A percentile compares a stretch with the other conserved stretches of the same genome.
These are phyloP conservation scores for Trichoderma sp. DNA, from an alignment of 2,329 filamentous ascomycete genomes.

Conservation along the genomic window DNA sequence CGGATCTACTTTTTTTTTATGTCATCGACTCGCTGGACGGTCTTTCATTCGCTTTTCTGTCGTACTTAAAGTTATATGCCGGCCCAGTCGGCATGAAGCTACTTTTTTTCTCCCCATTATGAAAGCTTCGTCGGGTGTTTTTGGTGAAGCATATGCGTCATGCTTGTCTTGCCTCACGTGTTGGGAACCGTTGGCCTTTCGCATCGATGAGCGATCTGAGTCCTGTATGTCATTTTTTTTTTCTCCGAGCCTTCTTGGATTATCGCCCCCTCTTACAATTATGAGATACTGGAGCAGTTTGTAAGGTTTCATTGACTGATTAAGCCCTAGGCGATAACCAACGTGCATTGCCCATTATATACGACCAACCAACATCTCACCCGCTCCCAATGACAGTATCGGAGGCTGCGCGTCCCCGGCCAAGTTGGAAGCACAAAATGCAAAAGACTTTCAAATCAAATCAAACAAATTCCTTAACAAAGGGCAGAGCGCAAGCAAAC, in stretches of 20 bases:
- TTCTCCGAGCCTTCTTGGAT: not conserved
- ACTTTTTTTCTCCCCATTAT: slow-evolving; percentile 36
- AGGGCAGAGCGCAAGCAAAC: slow-evolving; percentile 49
- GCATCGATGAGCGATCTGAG: slow-evolving; percentile 43
- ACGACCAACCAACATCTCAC: slow-evolving; percentile 35
- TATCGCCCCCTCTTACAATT: not conserved
- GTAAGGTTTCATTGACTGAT: slow-evolving; percentile 36
- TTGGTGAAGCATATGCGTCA: slow-evolving; percentile 46
- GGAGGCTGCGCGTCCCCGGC: slow-evolving; percentile 28
- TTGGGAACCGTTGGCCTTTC: slow-evolving; percentile 45
- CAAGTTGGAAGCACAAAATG: slow-evolving; percentile 28
- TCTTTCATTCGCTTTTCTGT: slow-evolving; percentile 28
- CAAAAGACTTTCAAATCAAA: slow-evolving; percentile 35
- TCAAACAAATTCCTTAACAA: slow-evolving; percentile 49
- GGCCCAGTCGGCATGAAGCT: slow-evolving; percentile 27
- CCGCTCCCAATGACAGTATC: slow-evolving; percentile 34
- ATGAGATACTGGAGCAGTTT: slow-evolving; percentile 31
- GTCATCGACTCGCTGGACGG: slow-evolving; percentile 31
- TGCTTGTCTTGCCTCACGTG: slow-evolving; percentile 53
- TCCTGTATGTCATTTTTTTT: slow-evolving; percentile 39
- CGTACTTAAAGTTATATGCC: slow-evolving; percentile 25
- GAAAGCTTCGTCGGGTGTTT: slow-evolving; percentile 46
- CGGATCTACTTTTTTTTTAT: slow-evolving; percentile 25
- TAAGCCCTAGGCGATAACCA: slow-evolving; percentile 37
- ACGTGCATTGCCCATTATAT: slow-evolving; percentile 31